Conservation (phyloP, 805 yeast species). For the Yarrowia divulgata region DNA sequence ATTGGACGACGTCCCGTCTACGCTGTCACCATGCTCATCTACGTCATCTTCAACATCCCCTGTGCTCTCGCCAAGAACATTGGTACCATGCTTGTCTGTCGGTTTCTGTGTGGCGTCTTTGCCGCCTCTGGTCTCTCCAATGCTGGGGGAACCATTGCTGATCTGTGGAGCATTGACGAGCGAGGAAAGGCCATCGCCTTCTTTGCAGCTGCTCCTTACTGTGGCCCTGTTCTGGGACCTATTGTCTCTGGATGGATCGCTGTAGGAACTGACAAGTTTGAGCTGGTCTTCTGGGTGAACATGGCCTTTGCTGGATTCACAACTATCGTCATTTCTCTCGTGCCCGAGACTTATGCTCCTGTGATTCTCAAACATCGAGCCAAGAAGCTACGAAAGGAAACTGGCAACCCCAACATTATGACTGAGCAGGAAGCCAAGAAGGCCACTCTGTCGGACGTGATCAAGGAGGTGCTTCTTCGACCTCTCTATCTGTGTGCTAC, state of each 20-base stretch:
- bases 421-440: slow-evolving; percentile 96
- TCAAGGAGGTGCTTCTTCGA: slow-evolving; percentile 71
- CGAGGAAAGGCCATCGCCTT: slow-evolving; percentile 91
- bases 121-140: slow-evolving; percentile 81
- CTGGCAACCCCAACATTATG: slow-evolving; percentile 86
- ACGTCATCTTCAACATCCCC: slow-evolving; percentile 82
- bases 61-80: slow-evolving; percentile 85
- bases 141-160: slow-evolving; percentile 92
- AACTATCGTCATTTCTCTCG: slow-evolving; percentile 67
- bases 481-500: slow-evolving; percentile 77
- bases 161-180: slow-evolving; percentile 79
- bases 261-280: slow-evolving; percentile 67
- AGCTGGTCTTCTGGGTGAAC: slow-evolving; percentile 85
- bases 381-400: slow-evolving; percentile 69
- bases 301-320: slow-evolving; percentile 89
- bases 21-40: slow-evolving; percentile 73
- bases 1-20: slow-evolving; percentile 88
- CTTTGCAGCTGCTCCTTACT: slow-evolving; percentile 90
- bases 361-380: slow-evolving; percentile 80
- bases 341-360: slow-evolving; percentile 96
- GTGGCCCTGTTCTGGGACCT: slow-evolving; percentile 92
- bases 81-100: slow-evolving; percentile 78
- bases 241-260: slow-evolving; percentile 85
- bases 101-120: slow-evolving; percentile 88
- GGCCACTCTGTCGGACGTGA: slow-evolving; percentile 66